Percentiles rank a stretch among this genome's conserved stretches.
phyloP scores from a whole-genome alignment of 257 asterid species.

The Anisodus tanguticus region DNA sequence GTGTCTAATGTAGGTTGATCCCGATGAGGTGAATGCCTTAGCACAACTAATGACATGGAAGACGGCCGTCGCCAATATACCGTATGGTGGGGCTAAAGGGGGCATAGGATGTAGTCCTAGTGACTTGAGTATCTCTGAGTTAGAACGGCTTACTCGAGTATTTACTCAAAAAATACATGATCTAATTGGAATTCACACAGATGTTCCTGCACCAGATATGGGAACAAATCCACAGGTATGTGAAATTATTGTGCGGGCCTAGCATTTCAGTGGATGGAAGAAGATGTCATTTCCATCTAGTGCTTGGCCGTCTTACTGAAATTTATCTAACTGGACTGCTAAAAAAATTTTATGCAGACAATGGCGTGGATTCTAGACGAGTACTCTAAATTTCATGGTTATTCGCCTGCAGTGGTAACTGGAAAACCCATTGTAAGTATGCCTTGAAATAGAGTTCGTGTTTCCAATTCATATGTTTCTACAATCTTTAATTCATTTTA shows the following conservation, averaged over 20 bases:
- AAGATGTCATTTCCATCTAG: background rate
- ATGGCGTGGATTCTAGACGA: constrained; percentile 83
- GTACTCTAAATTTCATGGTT: constrained; percentile 70
- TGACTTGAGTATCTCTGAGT: constrained; percentile 71
- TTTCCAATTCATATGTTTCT: background rate
- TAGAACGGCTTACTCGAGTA: constrained; percentile 67
- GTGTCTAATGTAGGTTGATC: constrained; percentile 66
- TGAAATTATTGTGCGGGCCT: background rate
- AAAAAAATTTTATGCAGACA: constrained; percentile 43
- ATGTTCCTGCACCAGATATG: constrained; percentile 81
- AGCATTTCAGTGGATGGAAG: too few relatives aligned
- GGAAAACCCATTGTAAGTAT: constrained; percentile 66
- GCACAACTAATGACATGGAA: constrained; percentile 99
- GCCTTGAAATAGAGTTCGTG: background rate
- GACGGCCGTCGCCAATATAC: constrained; percentile 94
- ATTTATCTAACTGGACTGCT: background rate
- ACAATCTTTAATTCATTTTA: background rate
- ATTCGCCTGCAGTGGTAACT: constrained; percentile 73
- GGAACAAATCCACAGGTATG: constrained; percentile 55
- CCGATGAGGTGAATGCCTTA: constrained; percentile 91
- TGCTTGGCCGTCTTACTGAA: background rate
- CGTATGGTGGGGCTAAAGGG: constrained; percentile 98
- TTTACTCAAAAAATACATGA: constrained; percentile 71
- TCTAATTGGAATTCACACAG: constrained; percentile 59
- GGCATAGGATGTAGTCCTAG: constrained; percentile 90